Base-by-base conservation (phyloP, 2,329 filamentous ascomycete genomes). In the Calonectria crousiana region DNA sequence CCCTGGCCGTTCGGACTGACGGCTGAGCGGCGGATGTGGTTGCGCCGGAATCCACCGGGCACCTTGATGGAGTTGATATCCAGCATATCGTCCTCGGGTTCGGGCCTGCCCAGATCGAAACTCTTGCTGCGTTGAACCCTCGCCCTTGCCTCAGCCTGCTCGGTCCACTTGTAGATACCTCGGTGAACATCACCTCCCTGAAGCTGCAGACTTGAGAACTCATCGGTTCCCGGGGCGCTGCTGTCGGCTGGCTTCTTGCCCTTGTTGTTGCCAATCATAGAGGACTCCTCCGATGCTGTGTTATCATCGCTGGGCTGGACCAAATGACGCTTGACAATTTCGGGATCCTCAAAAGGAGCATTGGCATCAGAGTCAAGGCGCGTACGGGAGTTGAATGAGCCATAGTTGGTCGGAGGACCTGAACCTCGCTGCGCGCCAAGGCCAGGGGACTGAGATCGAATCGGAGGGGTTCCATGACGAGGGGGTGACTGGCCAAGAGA, bases 151-250 rank as follows among this genome's bases (percentile, higher is more conserved):
- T 97, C 93, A 67, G 94, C 94, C 83, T 97, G 95, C 84, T 98
- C 95, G 8, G 95, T 95, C 95, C 97, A 99, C 79, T 95, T 93
- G 88, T 99, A 99, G 80, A 99, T 98, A 69, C 96, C 95, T 74
- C 97, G 90, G 30, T 96, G 98, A 72, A 98, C 94, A 83, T 99
- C 97, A 76, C 97, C 97, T 74, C 97, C 97, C 83, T 98, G 97
- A 60, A 99, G 88, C 82, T 93, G 93, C 83, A 99, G 85, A 85
- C 97, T 98, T 36, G 96, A 98, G 83, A 99, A 99, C 81, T 98
- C 95, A 73, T 97, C 94, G 8, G 93, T 92, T 75, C 92, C 90
- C 79, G 80, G 81, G n/a, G 85, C 85, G 0, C 80, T 77, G 47
- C 82, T 75, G 10, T 87, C 85, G 30, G 84, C 88, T 2, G 86